phyloP scores from a whole-genome alignment of 1,284 basidiomycete species.

The Papiliotrema laurentii region DNA sequence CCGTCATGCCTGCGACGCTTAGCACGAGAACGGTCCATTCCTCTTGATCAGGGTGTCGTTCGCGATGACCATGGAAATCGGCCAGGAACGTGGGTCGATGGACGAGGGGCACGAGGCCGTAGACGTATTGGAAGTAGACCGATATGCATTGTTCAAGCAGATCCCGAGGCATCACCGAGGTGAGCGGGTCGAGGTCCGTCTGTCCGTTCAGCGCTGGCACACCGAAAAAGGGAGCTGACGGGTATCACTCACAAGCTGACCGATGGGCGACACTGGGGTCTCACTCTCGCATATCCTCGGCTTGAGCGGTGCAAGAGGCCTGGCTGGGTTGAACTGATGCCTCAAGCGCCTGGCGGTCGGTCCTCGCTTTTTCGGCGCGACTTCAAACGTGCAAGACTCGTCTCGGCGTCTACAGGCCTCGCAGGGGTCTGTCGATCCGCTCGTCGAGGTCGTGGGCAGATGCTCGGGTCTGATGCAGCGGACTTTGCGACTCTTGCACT shows the following conservation, averaged over 20 bases:
- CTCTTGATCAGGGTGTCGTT: constrained; percentile 62
- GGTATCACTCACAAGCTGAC: neutral
- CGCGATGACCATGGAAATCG: constrained; percentile 65
- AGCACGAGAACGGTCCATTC: constrained; percentile 74
- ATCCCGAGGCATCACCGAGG: neutral
- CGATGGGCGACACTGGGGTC: neutral
- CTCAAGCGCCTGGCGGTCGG: neutral
- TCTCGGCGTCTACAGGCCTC: neutral
- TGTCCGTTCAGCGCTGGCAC: neutral
- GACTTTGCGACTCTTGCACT: neutral
- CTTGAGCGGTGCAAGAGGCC: neutral
- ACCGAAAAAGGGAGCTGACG: neutral
- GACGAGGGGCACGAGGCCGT: constrained; percentile 63
- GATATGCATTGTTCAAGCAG: neutral
- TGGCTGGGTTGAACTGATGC: neutral
- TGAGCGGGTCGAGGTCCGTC: neutral
- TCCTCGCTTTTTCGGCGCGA: neutral
- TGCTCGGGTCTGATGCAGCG: neutral
- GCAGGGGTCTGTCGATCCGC: neutral
- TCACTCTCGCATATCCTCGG: neutral
- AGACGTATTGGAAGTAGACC: constrained; percentile 79
- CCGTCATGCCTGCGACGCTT: constrained; percentile 72
- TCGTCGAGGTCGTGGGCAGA: neutral
- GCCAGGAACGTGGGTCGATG: constrained; percentile 68
- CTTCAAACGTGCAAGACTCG: neutral